Conservation (phyloP, 73 alveolate species). For the Paramecium sonneborni region DNA sequence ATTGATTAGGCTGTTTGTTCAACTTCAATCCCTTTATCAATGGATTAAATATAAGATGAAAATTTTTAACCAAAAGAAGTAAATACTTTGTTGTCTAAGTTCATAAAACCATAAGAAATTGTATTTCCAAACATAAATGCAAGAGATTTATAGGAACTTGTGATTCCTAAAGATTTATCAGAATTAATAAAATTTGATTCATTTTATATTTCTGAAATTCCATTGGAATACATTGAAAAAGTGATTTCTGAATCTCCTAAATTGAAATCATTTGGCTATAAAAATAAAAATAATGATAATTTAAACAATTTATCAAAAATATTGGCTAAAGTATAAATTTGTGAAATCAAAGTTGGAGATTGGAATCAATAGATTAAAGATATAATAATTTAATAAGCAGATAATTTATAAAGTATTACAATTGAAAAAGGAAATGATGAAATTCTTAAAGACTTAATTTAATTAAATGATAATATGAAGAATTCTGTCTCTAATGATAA, state of each 20-base stretch:
- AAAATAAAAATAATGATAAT: background rate
- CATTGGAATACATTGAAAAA: background rate
- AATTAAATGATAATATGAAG: background rate
- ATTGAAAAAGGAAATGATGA: background rate
- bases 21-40: background rate
- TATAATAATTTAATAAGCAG: background rate
- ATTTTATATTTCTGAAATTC: background rate
- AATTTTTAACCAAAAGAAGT: background rate
- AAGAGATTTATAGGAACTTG: background rate
- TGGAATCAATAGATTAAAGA: background rate
- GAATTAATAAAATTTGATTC: background rate
- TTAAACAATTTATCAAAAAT: background rate
- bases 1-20: background rate
- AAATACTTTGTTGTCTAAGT: background rate
- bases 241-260: background rate
- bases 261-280: background rate
- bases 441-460: background rate
- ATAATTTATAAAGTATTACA: background rate
- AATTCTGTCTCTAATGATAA: background rate
- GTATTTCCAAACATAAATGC: background rate
- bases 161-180: background rate
- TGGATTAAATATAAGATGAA: background rate
- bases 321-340: background rate
- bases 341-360: background rate
- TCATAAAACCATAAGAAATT: background rate